phyloP scores from a whole-genome alignment of 495 filamentous ascomycete genomes.

The Jackrogersella multiformis region DNA sequence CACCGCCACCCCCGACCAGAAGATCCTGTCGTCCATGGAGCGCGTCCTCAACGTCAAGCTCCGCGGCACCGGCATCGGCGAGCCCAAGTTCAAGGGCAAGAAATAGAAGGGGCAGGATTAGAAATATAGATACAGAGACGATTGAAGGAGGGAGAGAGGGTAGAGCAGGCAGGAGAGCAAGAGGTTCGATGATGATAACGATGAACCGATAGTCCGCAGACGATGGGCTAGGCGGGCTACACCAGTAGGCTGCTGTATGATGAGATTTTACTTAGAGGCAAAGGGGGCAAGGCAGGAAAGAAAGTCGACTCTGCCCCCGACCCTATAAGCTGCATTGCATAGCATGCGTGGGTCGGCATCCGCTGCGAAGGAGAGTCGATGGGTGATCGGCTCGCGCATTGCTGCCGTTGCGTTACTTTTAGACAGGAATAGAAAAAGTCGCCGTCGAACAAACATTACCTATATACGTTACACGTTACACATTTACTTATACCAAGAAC shows the following conservation, averaged over 20 bases:
- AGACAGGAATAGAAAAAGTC: slow-evolving; percentile 28
- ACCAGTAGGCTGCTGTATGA: neutral
- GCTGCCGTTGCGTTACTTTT: slow-evolving; percentile 23
- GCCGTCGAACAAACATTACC: neutral
- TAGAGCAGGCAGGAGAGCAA: too few species aligned
- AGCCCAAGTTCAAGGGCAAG: slow-evolving; percentile 76
- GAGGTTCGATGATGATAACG: too few species aligned
- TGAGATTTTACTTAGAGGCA: slow-evolving; percentile 15
- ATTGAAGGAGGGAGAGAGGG: too few species aligned
- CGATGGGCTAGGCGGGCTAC: too few species aligned
- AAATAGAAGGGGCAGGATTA: slow-evolving; percentile 33
- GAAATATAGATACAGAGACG: too few species aligned
- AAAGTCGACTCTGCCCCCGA: neutral
- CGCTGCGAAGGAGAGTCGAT: slow-evolving; percentile 15
- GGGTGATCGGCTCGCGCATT: neutral
- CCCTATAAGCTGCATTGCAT: slow-evolving; percentile 27
- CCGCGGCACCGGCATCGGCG: slow-evolving; percentile 78
- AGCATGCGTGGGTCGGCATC: slow-evolving; percentile 17
- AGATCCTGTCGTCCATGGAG: slow-evolving; percentile 83
- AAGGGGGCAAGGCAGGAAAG: slow-evolving; percentile 5
- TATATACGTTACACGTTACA: neutral
- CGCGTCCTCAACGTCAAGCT: slow-evolving; percentile 86
- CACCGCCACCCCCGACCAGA: slow-evolving; percentile 82
- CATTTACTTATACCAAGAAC: neutral
- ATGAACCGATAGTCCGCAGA: too few species aligned